phyloP scores from a whole-genome alignment of 495 filamentous ascomycete species.

The Xylaria nigripes region DNA sequence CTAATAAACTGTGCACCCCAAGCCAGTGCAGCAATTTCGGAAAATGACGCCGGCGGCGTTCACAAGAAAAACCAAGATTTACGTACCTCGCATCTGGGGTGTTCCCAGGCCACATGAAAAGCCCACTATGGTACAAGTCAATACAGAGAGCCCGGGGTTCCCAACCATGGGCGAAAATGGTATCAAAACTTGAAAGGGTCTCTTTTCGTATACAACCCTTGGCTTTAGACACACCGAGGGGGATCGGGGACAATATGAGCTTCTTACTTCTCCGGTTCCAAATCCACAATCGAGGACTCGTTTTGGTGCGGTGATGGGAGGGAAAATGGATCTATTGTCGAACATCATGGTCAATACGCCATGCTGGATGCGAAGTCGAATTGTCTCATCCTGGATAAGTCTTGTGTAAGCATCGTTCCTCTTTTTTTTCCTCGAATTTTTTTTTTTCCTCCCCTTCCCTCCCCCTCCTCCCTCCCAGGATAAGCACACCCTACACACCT shows the following conservation, averaged over 20 bases:
- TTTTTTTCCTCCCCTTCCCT: too few relatives aligned
- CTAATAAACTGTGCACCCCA: not conserved
- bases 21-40: not conserved
- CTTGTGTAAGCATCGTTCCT: constrained; percentile 13
- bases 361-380: constrained; percentile 65
- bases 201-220: not conserved
- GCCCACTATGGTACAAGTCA: constrained; percentile 30
- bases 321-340: constrained; percentile 70
- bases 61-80: not conserved
- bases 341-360: constrained; percentile 64
- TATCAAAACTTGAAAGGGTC: not conserved
- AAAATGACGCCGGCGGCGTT: not conserved
- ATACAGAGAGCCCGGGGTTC: not conserved
- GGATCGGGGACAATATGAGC: constrained; percentile 53
- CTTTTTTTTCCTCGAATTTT: too few relatives aligned
- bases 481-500: constrained; percentile 42
- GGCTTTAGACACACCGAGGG: not conserved
- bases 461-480: not conserved
- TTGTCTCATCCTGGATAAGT: constrained; percentile 62
- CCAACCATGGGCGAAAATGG: not conserved
- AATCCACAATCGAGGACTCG: constrained; percentile 72
- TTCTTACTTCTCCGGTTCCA: constrained; percentile 44
- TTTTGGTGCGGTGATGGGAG: constrained; percentile 54
- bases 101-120: constrained; percentile 44
- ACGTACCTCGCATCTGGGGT: constrained; percentile 68